A percentile compares a stretch with the other conserved stretches of the same genome.
Evolutionary conservation across 345 rosid species (phyloP).

Genomic region (Eucalyptus paniculata): DNA sequence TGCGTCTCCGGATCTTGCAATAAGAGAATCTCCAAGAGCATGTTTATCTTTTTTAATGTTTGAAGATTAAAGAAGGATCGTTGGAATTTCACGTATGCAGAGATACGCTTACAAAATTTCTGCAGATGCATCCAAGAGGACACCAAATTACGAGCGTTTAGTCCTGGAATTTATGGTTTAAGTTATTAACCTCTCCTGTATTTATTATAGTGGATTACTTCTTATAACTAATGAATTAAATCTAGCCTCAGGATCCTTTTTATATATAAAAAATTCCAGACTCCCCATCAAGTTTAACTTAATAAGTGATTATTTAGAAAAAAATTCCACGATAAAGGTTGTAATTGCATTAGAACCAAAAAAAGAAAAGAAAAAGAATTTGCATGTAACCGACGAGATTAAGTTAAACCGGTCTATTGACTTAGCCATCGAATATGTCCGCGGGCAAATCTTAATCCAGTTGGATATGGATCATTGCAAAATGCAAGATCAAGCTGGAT

Average conservation of each 20-base stretch:
- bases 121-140: background rate
- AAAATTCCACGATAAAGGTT: background rate
- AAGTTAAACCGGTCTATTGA: background rate
- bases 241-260: background rate
- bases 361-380: background rate
- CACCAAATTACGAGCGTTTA: background rate
- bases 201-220: background rate
- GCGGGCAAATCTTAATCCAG: background rate
- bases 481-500: background rate
- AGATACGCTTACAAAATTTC: background rate
- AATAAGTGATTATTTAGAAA: background rate
- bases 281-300: background rate
- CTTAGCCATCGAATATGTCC: background rate
- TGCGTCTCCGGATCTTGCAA: background rate
- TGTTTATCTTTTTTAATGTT: background rate
- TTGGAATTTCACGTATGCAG: background rate
- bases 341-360: background rate
- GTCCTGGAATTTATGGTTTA: background rate
- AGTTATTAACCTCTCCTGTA: background rate
- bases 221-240: background rate
- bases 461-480: background rate
- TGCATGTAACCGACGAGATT: background rate
- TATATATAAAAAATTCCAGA: background rate
- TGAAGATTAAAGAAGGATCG: background rate
- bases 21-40: background rate